Base-by-base conservation (phyloP, 2,329 filamentous ascomycete species). In the Cladobotryum protrusum region DNA sequence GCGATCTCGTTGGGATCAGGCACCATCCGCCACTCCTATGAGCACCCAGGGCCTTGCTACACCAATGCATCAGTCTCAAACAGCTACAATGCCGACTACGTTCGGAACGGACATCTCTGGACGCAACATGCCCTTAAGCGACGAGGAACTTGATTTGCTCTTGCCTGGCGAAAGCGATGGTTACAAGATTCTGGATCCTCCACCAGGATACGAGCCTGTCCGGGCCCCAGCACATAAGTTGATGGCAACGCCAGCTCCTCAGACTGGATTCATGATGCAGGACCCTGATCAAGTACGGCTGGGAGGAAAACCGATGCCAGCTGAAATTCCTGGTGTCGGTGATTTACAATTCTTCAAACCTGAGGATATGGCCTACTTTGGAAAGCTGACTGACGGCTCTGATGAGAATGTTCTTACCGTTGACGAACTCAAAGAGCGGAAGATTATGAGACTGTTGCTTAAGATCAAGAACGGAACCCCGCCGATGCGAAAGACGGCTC, bases 381-480 rank as follows among this genome's bases (percentile, higher is more conserved):
- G 92, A 52, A 97, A 99, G 74, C 81, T 99, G 37, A 92, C 95
- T 18, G 93, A 99, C 64, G 90, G 89, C 35, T 87, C 86, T 20
- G 90, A 97, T 59, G 93, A 99, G 71, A 95, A 92, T 60, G 79
- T 83, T 18, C 81, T 99, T 71, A 91, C 85, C 17, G 90, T 99
- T 9, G 93, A 99, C 44, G 92, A 99, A 63, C 73, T 99, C 47
- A 97, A 99, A 70, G 92, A 99, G 71, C 82, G 93, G 54, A 99
- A 99, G 72, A 99, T 99, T 64, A 97, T 99, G 93, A 81, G 93
- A 58, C 73, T 99, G 49, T 76, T 99, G 42, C 78, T 99, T 50
- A 99, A 99, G 72, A 92, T 99, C 76, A 99, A 99, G 80, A 99
- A 99, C 66, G 93, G 93, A 62, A 97, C 93, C 37, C 93, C 93